phyloP scores from a whole-genome alignment of 176 grass and related monocot species.

The Otatea glauca region DNA sequence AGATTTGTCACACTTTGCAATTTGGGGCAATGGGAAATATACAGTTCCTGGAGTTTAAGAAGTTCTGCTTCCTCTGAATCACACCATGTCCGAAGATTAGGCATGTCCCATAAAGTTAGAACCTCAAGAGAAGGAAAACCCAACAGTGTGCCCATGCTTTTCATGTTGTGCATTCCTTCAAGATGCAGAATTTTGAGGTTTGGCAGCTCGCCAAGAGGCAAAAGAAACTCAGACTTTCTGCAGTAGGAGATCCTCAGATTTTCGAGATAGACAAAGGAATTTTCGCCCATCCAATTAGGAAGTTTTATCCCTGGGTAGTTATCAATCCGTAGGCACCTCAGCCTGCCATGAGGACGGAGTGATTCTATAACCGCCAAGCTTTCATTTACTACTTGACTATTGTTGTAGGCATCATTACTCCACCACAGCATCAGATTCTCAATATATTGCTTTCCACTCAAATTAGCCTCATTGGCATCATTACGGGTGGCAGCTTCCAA shows the following conservation, averaged over 20 bases:
- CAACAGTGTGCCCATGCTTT: neutral
- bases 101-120: constrained; percentile 48
- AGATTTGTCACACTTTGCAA: constrained; percentile 27
- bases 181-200: constrained; percentile 40
- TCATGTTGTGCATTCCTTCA: constrained; percentile 17
- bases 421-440: constrained; percentile 56
- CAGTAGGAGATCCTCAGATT: constrained; percentile 42
- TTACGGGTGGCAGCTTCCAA: constrained; percentile 31
- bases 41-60: constrained; percentile 32
- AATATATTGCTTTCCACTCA: constrained; percentile 45
- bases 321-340: constrained; percentile 38
- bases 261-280: constrained; percentile 40
- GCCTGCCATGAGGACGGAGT: constrained; percentile 31
- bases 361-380: constrained; percentile 2
- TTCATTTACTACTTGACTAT: neutral
- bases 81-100: constrained; percentile 21
- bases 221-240: constrained; percentile 15
- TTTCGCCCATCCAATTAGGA: constrained; percentile 51
- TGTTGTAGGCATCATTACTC: neutral
- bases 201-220: constrained; percentile 29
- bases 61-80: constrained; percentile 31
- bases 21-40: constrained; percentile 29
- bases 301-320: constrained; percentile 47
- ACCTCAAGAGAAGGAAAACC: constrained; percentile 51
- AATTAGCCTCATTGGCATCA: constrained; percentile 36